Evolutionary conservation across 2,329 filamentous ascomycete genomes (phyloP), one percentile per base, ranked within the genome.

Genomic region (Zopfia rhizophila): DNA sequence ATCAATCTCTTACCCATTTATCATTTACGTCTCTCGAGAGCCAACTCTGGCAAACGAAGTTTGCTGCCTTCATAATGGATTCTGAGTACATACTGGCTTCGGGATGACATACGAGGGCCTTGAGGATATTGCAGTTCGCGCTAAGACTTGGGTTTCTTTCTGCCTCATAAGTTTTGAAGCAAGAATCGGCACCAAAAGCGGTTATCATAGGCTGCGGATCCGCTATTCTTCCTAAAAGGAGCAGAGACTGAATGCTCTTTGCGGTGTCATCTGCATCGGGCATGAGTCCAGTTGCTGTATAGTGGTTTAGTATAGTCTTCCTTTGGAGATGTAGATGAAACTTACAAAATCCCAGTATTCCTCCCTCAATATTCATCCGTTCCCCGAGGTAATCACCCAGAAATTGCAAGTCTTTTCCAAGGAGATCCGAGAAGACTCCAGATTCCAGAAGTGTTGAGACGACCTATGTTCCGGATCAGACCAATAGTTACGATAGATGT

Each of bases 71-170:
- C n/a, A n/a, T n/a, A n/a, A n/a, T n/a, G n/a, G n/a, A n/a, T n/a
- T n/a, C n/a, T n/a, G 11, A 14, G n/a, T 2, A 5, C 10, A 30
- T 11, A 21, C 6, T 3, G 31, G 7, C 42, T 35, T 65, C 48
- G 7, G 35, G 4, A 6, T 51, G 47, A 11, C 56, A 51, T 28
- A 8, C n/a, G 24, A 72, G 48, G 5, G 68, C 65, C 23, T 66
- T 23, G 3, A 73, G 42, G 10, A 64, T 65, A 44, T 72, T 70
- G 45, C 64, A 69, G 50, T 72, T 72, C 2, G 67, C 66, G 3
- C 56, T 68, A n/a, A 68, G 59, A 30, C 67, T 70, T 2, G 63
- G 53, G 41, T 69, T 55, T 17, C 65, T 41, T 48, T 72, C 69
- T 4, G 38, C 30, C 1, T 51, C 36, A 35, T 71, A 72, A 1